Conservation (phyloP, 2,329 filamentous ascomycete genomes). For the Penicillium aurantiogriseum region DNA sequence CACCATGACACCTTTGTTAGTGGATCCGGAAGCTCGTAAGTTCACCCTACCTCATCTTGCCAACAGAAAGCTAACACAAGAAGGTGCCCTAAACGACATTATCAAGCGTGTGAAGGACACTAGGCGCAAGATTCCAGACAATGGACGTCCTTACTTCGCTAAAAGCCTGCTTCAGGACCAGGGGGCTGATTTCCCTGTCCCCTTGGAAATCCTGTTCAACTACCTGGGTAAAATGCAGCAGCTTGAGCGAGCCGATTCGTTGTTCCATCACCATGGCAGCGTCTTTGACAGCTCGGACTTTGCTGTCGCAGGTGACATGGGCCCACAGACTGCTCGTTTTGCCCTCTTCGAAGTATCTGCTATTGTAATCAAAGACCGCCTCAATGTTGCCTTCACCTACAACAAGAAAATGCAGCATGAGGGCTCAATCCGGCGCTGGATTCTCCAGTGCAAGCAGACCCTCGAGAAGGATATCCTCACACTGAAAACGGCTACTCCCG, state of each 20-base stretch:
- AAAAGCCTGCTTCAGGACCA: constrained; percentile 32
- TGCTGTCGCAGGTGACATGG: constrained; percentile 45
- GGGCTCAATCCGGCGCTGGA: constrained; percentile 44
- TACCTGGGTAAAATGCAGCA: constrained; percentile 43
- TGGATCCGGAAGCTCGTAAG: constrained; percentile 30
- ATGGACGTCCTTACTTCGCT: constrained; percentile 39
- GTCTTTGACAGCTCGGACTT: constrained; percentile 30
- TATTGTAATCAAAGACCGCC: constrained; percentile 46
- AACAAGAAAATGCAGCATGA: constrained; percentile 50
- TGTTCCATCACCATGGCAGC: constrained; percentile 44
- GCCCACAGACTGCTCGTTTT: constrained; percentile 45
- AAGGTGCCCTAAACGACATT: constrained; percentile 29
- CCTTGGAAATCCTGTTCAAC: constrained; percentile 44
- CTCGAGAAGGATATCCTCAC: constrained; percentile 33
- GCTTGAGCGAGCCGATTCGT: constrained; percentile 45
- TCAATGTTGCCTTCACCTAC: constrained; percentile 52
- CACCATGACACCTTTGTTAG: constrained; percentile 45
- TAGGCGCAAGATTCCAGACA: constrained; percentile 34
- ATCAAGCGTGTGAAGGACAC: constrained; percentile 41
- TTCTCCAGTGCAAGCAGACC: constrained; percentile 39
- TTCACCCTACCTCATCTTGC: background rate
- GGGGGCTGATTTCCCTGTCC: constrained; percentile 38
- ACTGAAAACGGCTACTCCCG: constrained; percentile 27
- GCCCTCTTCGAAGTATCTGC: constrained; percentile 54
- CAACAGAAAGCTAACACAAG: constrained; percentile 10